Base-by-base conservation (phyloP, 1,139 yeast genomes). In the Candida sp. region DNA sequence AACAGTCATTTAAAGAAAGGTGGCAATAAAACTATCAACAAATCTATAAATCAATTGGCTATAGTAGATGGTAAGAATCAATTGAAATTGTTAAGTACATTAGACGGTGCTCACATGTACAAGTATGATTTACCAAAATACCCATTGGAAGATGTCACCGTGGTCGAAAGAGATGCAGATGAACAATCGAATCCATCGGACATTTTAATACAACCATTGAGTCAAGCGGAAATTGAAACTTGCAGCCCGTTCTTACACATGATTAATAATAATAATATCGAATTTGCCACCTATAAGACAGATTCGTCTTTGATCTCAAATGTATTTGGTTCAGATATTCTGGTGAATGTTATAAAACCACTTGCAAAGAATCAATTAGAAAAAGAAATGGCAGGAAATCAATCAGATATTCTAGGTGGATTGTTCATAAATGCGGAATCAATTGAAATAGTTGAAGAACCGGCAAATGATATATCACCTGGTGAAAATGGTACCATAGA, bases 201-300 rank as follows among this genome's bases (percentile, higher is more conserved):
- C 25, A 12, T 21, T 8, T 15, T 33, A 47, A 21, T 52, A 50
- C 41, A 32, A 32, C 83, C 86, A 1, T 60, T 83, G 34, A 73
- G 85, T 0, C 79, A 79, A 48, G 78, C 81, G 34, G 90, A 84
- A 56, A 76, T 84, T 45, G 88, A 84, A 50, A 79, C 89, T 0
- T 78, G 85, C 51, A 65, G 70, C 21, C 84, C 87, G 1, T 80
- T 70, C 50, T 66, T 76, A 27, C 75, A 75, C 41, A 56, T 79
- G 34, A 73, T 79, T 49, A 73, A 70, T 41, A 73, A 72, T 49
- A 54, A 57, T 33, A 64, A 67, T 42, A 59, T 70, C 22, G 59
- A 60, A 37, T 64, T 71, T 47, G 62, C 68, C 19, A 60, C 63
- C 15, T 71, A 61, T 51, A 53, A 58, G 50, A 21, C 45, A 5